phyloP scores from a whole-genome alignment of 78 protist species.

The Capsaspora owczarzaki region DNA sequence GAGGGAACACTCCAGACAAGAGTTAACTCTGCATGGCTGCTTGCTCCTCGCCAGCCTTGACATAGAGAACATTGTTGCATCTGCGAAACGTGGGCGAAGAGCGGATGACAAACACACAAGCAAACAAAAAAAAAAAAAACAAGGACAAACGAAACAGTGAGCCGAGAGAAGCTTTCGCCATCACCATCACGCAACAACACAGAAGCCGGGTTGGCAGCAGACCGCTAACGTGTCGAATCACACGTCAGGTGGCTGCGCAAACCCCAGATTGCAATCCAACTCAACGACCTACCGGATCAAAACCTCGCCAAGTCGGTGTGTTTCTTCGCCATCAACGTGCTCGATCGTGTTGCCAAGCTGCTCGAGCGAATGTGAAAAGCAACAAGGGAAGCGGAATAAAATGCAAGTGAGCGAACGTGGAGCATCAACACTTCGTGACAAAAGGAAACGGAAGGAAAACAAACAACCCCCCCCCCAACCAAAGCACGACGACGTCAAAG shows the following conservation, averaged over 20 bases:
- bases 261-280: too few relatives aligned
- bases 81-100: neutral
- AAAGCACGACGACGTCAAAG: neutral
- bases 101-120: neutral
- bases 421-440: neutral
- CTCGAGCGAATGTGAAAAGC: neutral
- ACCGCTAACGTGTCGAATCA: too few relatives aligned
- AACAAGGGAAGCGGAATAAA: neutral
- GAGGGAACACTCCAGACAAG: too few relatives aligned
- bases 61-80: neutral
- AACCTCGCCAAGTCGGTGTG: constrained; percentile 67
- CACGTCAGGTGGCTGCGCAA: too few relatives aligned
- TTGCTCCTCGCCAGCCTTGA: neutral
- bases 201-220: too few relatives aligned
- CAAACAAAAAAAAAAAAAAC: neutral
- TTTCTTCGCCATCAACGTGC: constrained; percentile 45
- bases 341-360: constrained; percentile 63
- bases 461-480: neutral
- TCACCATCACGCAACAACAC: too few relatives aligned
- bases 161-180: too few relatives aligned
- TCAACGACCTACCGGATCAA: constrained; percentile 29
- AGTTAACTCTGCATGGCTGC: too few relatives aligned
- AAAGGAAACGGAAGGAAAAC: neutral
- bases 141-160: neutral
- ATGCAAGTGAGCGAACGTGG: too few relatives aligned